A percentile compares a stretch with the other conserved stretches of the same genome.
Conservation (phyloP, 139 green algal species). For the Asterochloris erici region DNA sequence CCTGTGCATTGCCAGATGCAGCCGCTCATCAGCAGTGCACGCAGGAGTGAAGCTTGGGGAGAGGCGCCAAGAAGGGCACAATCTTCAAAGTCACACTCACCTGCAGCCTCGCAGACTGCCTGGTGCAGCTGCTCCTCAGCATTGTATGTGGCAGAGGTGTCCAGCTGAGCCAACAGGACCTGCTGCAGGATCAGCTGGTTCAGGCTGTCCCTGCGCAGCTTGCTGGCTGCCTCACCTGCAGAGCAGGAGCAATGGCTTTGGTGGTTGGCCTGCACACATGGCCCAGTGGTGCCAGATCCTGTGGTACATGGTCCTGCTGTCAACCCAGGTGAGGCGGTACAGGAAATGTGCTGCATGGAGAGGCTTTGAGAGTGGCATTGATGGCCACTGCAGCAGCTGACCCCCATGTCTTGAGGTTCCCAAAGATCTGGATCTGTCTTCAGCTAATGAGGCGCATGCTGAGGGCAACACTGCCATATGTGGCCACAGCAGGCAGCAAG, state of each 20-base stretch:
- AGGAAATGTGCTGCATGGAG: too few species aligned
- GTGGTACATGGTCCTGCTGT: too few species aligned
- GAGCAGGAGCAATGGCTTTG: neutral
- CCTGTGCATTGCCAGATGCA: neutral
- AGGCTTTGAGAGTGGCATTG: too few species aligned
- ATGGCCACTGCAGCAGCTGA: too few species aligned
- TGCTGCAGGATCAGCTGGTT: constrained; percentile 9
- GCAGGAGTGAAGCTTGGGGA: too few species aligned
- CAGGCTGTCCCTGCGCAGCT: neutral
- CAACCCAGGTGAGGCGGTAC: too few species aligned
- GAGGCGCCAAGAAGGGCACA: neutral
- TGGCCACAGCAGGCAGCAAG: too few species aligned
- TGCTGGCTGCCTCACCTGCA: neutral
- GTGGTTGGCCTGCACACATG: neutral
- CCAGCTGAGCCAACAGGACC: neutral
- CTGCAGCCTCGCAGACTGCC: constrained; percentile 5
- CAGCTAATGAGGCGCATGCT: too few species aligned
- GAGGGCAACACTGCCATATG: too few species aligned
- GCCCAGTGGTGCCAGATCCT: too few species aligned
- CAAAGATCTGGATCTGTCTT: too few species aligned
- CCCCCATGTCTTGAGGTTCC: too few species aligned
- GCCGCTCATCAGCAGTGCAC: neutral
- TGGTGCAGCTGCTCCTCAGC: constrained; percentile 4
- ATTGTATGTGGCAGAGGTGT: neutral
- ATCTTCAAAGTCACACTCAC: neutral